Evolutionary conservation across 2,329 filamentous ascomycete genomes (phyloP).

Genomic region (Myrmaecium sp.): DNA sequence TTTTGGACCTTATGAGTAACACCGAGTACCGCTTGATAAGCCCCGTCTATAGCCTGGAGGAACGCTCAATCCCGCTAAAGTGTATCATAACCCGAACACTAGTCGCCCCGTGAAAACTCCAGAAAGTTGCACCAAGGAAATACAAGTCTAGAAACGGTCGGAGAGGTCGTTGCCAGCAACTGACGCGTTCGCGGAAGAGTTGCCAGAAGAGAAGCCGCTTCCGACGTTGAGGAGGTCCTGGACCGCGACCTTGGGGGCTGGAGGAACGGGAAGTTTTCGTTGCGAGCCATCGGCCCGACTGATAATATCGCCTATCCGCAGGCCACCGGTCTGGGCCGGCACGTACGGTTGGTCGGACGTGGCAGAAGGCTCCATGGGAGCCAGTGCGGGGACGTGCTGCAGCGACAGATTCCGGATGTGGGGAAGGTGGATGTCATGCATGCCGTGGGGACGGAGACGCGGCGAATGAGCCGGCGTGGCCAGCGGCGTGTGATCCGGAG

Average conservation of each 20-base stretch:
- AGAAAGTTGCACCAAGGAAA: neutral
- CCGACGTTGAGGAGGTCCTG: constrained; percentile 60
- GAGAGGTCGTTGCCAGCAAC: constrained; percentile 42
- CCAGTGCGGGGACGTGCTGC: constrained; percentile 48
- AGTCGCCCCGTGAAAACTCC: no score
- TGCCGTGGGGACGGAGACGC: constrained; percentile 61
- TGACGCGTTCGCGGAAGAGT: constrained; percentile 62
- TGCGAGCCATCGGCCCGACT: constrained; percentile 73
- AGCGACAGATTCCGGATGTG: constrained; percentile 61
- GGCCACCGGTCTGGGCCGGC: constrained; percentile 42
- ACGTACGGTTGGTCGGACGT: constrained; percentile 43
- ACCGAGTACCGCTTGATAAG: no score
- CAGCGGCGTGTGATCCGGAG: constrained; percentile 94
- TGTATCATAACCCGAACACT: no score
- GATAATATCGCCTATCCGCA: constrained; percentile 85
- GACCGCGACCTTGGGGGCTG: constrained; percentile 76
- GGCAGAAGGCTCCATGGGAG: constrained; percentile 52
- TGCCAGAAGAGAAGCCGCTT: constrained; percentile 54
- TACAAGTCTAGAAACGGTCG: constrained; percentile 14
- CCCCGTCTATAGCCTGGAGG: no score
- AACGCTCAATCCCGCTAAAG: no score
- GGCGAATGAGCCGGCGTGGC: constrained; percentile 92
- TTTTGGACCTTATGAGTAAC: no score
- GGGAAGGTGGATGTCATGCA: constrained; percentile 62
- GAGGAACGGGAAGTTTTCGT: constrained; percentile 78